These are phyloP conservation scores for Mediolabrus comicus DNA, from an alignment of 108 stramenopile species.

Conservation along the genomic window DNA sequence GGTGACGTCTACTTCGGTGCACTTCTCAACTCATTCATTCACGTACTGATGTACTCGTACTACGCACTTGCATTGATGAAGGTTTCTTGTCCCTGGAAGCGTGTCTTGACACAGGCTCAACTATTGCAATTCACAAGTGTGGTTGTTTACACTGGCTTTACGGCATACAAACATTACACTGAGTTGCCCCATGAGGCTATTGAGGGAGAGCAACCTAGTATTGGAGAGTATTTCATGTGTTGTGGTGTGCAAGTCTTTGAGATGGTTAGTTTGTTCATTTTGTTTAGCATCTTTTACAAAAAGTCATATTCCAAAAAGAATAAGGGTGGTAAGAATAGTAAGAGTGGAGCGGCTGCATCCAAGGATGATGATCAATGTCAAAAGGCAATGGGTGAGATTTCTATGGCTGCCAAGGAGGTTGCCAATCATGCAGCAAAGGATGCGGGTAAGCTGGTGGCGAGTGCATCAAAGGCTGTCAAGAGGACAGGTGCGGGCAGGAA, in stretches of 20 bases:
- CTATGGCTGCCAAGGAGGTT: conserved; percentile 33
- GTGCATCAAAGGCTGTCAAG: conserved; percentile 38
- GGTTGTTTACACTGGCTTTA: conserved; percentile 64
- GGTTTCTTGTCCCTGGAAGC: conserved; percentile 90
- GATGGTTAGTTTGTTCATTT: conserved; percentile 84
- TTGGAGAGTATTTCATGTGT: conserved; percentile 51
- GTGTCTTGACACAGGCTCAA: conserved; percentile 90
- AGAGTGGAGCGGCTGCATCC: neutral
- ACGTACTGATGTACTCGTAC: conserved; percentile 99
- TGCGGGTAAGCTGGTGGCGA: conserved; percentile 42
- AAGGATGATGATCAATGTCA: conserved; percentile 47
- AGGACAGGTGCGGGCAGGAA: conserved; percentile 18
- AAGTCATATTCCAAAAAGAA: conserved; percentile 72
- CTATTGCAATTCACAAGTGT: conserved; percentile 97
- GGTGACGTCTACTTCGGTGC: conserved; percentile 98
- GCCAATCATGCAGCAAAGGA: conserved; percentile 44
- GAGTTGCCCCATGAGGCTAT: conserved; percentile 36
- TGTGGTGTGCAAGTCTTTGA: conserved; percentile 72
- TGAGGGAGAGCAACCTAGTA: conserved; percentile 29
- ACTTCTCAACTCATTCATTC: conserved; percentile 94
- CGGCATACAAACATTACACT: conserved; percentile 38
- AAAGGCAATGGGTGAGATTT: conserved; percentile 47
- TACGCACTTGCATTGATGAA: conserved; percentile 85
- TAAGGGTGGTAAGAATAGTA: neutral
- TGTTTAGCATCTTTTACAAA: conserved; percentile 79